phyloP scores from a whole-genome alignment of 305 asterid genomes.

The Fraxinus dipetala region DNA sequence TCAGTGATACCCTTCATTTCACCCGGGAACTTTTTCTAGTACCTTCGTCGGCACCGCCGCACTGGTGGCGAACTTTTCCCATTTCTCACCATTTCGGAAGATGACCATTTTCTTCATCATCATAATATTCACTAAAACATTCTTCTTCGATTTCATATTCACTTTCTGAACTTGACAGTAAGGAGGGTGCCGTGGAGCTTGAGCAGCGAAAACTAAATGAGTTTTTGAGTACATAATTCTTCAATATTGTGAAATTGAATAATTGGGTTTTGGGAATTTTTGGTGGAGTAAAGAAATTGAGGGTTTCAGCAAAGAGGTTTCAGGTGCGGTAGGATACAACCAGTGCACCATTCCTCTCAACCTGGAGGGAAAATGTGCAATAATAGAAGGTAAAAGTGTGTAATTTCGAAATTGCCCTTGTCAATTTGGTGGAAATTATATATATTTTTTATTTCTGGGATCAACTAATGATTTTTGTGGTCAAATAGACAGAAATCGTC shows the following conservation, averaged over 20 bases:
- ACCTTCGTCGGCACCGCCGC: slow-evolving; percentile 45
- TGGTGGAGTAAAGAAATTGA: not conserved
- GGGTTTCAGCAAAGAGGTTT: slow-evolving; percentile 13
- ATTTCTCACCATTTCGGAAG: slow-evolving; percentile 6
- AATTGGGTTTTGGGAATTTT: slow-evolving; percentile 9
- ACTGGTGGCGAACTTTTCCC: slow-evolving; percentile 36
- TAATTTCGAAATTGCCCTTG: too few species aligned
- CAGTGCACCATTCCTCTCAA: not conserved
- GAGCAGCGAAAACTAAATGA: slow-evolving; percentile 11
- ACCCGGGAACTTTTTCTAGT: slow-evolving; percentile 77
- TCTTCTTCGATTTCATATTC: slow-evolving; percentile 38
- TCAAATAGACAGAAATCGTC: too few species aligned
- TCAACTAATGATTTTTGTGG: too few species aligned
- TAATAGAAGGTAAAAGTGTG: too few species aligned
- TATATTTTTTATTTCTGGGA: too few species aligned
- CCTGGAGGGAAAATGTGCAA: too few species aligned
- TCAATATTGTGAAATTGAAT: not conserved
- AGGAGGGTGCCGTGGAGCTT: slow-evolving; percentile 17
- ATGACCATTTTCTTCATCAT: not conserved
- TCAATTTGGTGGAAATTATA: too few species aligned
- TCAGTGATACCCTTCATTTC: slow-evolving; percentile 74
- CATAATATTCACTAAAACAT: slow-evolving; percentile 4
- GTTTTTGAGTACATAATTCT: not conserved
- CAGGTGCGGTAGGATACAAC: not conserved
- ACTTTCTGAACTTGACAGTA: slow-evolving; percentile 18